Evolutionary conservation across 2,329 filamentous ascomycete genomes (phyloP).

Genomic region (Cercospora citrullina): DNA sequence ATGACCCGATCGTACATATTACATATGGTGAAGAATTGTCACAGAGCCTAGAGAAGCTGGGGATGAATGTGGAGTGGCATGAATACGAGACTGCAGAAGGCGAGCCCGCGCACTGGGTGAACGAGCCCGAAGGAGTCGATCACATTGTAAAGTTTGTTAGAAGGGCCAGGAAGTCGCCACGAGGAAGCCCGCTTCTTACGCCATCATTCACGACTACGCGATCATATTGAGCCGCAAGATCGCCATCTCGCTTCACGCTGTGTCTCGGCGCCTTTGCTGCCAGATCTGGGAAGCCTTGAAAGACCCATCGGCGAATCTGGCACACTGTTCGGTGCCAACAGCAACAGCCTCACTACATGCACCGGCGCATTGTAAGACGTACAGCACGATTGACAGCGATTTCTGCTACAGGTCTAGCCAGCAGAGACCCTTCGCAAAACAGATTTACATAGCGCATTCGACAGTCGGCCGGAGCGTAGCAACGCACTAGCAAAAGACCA

Average conservation of each 20-base stretch:
- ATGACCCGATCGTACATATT: slow-evolving; percentile 26
- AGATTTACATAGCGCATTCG: not conserved
- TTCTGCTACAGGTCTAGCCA: not conserved
- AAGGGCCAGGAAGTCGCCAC: not conserved
- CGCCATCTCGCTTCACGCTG: not conserved
- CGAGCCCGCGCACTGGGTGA: slow-evolving; percentile 27
- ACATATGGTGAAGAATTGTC: slow-evolving; percentile 25
- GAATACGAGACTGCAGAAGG: slow-evolving; percentile 19
- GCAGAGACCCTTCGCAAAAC: not conserved
- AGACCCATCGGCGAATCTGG: not conserved
- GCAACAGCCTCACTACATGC: not conserved
- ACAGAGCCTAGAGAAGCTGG: slow-evolving; percentile 16
- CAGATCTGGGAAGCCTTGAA: not conserved
- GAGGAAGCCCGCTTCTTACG: not conserved
- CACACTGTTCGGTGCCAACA: too few species aligned
- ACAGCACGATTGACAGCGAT: not conserved
- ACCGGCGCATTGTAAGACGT: not conserved
- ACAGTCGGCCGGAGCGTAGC: not conserved
- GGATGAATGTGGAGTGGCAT: slow-evolving; percentile 23
- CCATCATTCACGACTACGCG: not conserved
- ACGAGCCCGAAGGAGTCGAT: slow-evolving; percentile 28
- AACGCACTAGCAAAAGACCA: too few species aligned
- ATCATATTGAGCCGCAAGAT: not conserved
- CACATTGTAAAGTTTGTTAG: slow-evolving; percentile 23
- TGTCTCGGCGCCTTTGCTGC: not conserved